Conservation (phyloP, 805 yeast species). For the Cyberlindnera misumaiensis region DNA sequence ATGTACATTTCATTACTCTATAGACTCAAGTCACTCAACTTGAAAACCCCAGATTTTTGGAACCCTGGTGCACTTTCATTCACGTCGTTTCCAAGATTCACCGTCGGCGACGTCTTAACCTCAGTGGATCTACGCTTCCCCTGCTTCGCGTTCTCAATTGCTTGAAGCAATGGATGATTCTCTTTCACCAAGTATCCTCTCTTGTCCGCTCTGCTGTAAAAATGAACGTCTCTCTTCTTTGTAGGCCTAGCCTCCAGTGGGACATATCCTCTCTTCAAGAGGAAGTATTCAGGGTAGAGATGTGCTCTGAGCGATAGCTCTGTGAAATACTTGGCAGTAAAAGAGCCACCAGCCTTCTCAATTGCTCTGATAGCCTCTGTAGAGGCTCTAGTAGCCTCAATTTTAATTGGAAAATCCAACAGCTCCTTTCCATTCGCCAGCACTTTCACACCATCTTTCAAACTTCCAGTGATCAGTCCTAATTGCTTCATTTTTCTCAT, state of each 20-base stretch:
- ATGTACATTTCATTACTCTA: conserved; percentile 2
- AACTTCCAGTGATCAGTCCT: conserved; percentile 65
- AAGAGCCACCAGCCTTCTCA: conserved; percentile 66
- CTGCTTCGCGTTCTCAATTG: conserved; percentile 17
- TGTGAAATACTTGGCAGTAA: conserved; percentile 65
- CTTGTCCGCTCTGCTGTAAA: conserved; percentile 61
- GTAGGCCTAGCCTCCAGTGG: conserved; percentile 87
- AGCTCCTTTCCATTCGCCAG: conserved; percentile 57
- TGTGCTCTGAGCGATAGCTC: conserved; percentile 68
- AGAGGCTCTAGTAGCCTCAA: conserved; percentile 83
- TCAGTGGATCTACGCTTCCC: conserved; percentile 6
- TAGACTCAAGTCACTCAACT: conserved; percentile 17
- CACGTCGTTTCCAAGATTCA: conserved; percentile 9
- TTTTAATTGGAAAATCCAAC: conserved; percentile 52
- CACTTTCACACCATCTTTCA: conserved; percentile 76
- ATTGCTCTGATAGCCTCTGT: conserved; percentile 64
- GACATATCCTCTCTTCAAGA: conserved; percentile 64
- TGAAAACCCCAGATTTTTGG: conserved; percentile 19
- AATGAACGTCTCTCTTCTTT: conserved; percentile 70
- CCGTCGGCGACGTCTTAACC: conserved; percentile 5
- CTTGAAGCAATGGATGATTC: conserved; percentile 17
- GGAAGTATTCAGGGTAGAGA: conserved; percentile 63
- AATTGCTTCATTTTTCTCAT: conserved; percentile 71
- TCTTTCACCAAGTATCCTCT: conserved; percentile 67
- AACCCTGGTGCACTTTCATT: conserved; percentile 20